phyloP scores from a whole-genome alignment of 352 stramenopile species.

The Phytophthora fragariaefolia region DNA sequence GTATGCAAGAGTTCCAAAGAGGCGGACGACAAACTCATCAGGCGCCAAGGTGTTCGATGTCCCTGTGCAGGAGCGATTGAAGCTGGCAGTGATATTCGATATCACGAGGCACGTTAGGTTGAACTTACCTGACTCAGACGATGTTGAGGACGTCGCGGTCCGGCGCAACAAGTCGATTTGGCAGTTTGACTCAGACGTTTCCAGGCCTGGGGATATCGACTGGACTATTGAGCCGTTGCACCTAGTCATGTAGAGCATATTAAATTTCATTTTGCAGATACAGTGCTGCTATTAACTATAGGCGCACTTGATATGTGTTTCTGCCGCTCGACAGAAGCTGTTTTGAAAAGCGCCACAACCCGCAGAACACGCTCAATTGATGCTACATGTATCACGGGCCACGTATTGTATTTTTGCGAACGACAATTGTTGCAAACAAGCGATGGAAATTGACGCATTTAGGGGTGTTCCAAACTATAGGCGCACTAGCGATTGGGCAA shows the following conservation, averaged over 20 bases:
- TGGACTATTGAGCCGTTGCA: slow-evolving; percentile 40
- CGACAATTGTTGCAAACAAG: too few relatives aligned
- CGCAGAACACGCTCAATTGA: too few relatives aligned
- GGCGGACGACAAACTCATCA: slow-evolving; percentile 22
- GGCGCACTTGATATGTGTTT: too few relatives aligned
- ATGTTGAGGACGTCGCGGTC: slow-evolving; percentile 10
- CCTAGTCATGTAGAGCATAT: slow-evolving; percentile 30
- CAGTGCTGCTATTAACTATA: too few relatives aligned
- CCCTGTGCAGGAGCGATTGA: slow-evolving; percentile 29
- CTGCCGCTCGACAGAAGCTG: too few relatives aligned
- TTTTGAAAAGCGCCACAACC: too few relatives aligned
- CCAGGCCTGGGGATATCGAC: slow-evolving; percentile 33
- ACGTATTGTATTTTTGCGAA: too few relatives aligned
- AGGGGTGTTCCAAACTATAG: too few relatives aligned
- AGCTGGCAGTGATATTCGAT: slow-evolving; percentile 37
- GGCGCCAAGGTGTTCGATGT: slow-evolving; percentile 27
- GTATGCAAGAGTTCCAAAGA: slow-evolving; percentile 21
- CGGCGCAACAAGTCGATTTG: slow-evolving; percentile 34
- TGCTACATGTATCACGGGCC: too few relatives aligned
- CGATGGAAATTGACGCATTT: too few relatives aligned
- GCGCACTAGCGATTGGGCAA: too few relatives aligned
- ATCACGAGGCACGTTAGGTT: slow-evolving; percentile 37
- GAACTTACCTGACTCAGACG: slow-evolving; percentile 13
- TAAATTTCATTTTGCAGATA: too few relatives aligned
- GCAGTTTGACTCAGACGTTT: slow-evolving; percentile 41